These are phyloP conservation scores for Avicennia marina DNA, from an alignment of 257 asterid species.

Conservation along the genomic window DNA sequence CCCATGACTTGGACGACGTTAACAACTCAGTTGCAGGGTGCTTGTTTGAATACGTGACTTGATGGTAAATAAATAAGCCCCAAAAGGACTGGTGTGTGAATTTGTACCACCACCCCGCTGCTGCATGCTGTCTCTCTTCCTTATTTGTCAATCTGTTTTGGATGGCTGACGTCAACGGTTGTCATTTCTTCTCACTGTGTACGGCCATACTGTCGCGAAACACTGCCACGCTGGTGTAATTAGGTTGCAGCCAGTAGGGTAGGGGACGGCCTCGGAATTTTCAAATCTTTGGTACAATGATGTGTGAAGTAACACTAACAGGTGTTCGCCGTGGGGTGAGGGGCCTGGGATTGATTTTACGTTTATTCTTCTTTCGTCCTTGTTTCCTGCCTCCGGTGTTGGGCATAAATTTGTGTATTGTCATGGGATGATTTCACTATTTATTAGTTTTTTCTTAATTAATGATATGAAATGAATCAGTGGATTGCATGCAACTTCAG, in stretches of 20 bases:
- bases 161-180: slow-evolving; percentile 29
- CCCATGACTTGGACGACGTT: slow-evolving; percentile 27
- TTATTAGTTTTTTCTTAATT: too few species aligned
- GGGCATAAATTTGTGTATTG: too few species aligned
- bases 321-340: not conserved
- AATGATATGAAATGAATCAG: too few species aligned
- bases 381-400: not conserved
- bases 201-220: too few species aligned
- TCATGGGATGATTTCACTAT: too few species aligned
- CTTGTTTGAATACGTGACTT: slow-evolving; percentile 4
- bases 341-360: not conserved
- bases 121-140: not conserved
- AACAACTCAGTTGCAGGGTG: slow-evolving; percentile 23
- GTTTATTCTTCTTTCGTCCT: not conserved
- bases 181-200: too few species aligned
- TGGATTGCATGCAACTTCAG: too few species aligned
- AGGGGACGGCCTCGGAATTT: slow-evolving; percentile 23
- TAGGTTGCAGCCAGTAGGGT: not conserved
- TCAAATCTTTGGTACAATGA: not conserved
- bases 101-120: too few species aligned
- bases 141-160: slow-evolving; percentile 3
- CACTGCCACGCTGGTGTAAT: not conserved
- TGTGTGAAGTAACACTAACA: too few species aligned
- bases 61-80: slow-evolving; percentile 19
- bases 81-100: not conserved